Percentiles rank a stretch among this genome's conserved stretches.
Conservation (phyloP, 768 basidiomycete genomes). For the Tephrocybe sp. region DNA sequence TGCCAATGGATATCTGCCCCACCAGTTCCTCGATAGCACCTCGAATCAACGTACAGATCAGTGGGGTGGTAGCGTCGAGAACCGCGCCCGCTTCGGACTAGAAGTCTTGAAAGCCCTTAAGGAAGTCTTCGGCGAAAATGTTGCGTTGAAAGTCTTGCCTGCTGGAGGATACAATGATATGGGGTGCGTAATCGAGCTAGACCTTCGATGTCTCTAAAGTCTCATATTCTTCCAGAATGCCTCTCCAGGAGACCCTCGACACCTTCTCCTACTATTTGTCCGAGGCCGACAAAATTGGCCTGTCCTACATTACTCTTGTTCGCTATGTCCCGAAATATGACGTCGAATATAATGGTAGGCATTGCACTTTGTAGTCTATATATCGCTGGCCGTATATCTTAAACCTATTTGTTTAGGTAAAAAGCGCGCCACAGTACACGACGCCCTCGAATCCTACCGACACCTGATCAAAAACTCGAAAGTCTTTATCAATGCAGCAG, state of each 20-base stretch:
- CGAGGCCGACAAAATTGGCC: conserved; percentile 37
- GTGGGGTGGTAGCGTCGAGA: conserved; percentile 61
- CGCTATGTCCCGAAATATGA: conserved; percentile 26
- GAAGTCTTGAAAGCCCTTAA: conserved; percentile 45
- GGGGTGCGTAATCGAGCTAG: conserved; percentile 26
- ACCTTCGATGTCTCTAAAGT: not conserved
- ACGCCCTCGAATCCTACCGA: conserved; percentile 38
- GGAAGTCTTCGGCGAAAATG: conserved; percentile 43
- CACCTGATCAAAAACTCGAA: conserved; percentile 35
- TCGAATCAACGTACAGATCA: conserved; percentile 54
- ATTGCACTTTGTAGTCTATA: not conserved
- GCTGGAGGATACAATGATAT: conserved; percentile 46
- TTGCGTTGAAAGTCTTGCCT: conserved; percentile 45
- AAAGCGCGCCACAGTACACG: conserved; percentile 34
- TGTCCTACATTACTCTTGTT: conserved; percentile 32
- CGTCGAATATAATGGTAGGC: conserved; percentile 30
- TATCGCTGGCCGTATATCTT: not conserved
- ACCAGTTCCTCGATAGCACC: conserved; percentile 50
- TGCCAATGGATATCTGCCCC: conserved; percentile 43
- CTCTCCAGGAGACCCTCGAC: conserved; percentile 41
- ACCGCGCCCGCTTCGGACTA: conserved; percentile 53
- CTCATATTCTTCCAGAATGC: conserved; percentile 31
- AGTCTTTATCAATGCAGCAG: conserved; percentile 36
- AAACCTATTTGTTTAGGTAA: conserved; percentile 22
- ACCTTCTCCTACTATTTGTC: conserved; percentile 40